Evolutionary conservation across 495 filamentous ascomycete genomes (phyloP).

Genomic region (Daldinia bambusicola): DNA sequence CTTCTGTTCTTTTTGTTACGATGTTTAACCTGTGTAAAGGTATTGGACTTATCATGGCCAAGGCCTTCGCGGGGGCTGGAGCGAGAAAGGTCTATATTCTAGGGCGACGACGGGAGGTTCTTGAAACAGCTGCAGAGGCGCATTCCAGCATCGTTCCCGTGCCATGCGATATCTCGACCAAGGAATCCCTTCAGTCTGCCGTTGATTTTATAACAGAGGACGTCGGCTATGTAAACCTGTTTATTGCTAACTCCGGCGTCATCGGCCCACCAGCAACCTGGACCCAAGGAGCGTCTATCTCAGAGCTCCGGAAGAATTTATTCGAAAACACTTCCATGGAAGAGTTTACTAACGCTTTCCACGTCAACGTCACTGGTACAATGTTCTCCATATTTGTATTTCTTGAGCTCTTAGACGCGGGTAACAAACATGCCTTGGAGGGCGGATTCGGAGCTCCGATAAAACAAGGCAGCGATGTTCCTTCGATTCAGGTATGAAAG

Average conservation of each 20-base stretch:
- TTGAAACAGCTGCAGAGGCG: constrained; percentile 55
- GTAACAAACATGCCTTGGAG: constrained; percentile 61
- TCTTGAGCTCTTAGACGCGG: constrained; percentile 64
- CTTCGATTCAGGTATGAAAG: constrained; percentile 49
- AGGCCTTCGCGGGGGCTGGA: constrained; percentile 66
- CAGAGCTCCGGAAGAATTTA: constrained; percentile 57
- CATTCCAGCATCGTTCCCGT: constrained; percentile 60
- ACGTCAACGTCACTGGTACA: constrained; percentile 64
- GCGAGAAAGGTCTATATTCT: constrained; percentile 73
- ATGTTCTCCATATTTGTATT: constrained; percentile 68
- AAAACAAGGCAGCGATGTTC: constrained; percentile 36
- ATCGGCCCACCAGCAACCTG: constrained; percentile 54
- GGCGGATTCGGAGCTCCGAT: constrained; percentile 41
- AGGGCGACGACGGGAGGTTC: constrained; percentile 63
- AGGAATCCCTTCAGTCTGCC: constrained; percentile 62
- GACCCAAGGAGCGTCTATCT: constrained; percentile 51
- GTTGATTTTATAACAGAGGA: constrained; percentile 61
- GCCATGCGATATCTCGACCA: constrained; percentile 65
- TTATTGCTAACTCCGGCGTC: constrained; percentile 68
- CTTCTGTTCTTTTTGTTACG: background rate
- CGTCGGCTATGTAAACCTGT: constrained; percentile 63
- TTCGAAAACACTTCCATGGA: constrained; percentile 58
- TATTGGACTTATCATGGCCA: constrained; percentile 68
- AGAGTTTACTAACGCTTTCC: constrained; percentile 61
- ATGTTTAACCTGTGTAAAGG: constrained; percentile 49